Percentiles rank a stretch among this genome's conserved stretches.
phyloP scores from a whole-genome alignment of 257 asterid genomes.

The Nyctanthes arbortristis region DNA sequence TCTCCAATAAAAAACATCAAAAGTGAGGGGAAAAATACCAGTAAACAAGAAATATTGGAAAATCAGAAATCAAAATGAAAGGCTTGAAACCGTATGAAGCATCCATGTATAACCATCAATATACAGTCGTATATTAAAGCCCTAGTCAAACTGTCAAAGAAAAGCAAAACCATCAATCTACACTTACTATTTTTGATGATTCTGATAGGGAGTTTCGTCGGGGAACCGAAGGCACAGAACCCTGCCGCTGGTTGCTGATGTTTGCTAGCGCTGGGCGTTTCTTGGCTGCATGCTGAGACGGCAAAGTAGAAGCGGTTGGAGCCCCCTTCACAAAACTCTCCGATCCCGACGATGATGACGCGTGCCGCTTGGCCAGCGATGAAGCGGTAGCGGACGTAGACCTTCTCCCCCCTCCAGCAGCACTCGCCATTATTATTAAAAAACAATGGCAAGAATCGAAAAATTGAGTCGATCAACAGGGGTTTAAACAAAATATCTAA shows the following conservation, averaged over 20 bases:
- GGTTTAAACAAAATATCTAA: not conserved
- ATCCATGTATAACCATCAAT: not conserved
- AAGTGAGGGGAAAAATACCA: not conserved
- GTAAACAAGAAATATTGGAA: not conserved
- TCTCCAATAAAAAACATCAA: constrained; percentile 23
- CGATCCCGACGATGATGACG: constrained; percentile 41
- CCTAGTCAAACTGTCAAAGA: not conserved
- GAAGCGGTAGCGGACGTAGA: constrained; percentile 45
- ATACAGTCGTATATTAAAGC: not conserved
- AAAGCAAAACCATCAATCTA: not conserved
- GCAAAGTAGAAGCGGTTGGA: constrained; percentile 24
- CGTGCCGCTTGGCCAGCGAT: constrained; percentile 68
- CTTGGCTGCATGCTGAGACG: constrained; percentile 47
- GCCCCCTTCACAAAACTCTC: constrained; percentile 46
- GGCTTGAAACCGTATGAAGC: constrained; percentile 14
- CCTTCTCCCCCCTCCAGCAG: constrained; percentile 45
- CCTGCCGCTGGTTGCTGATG: constrained; percentile 65
- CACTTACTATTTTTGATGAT: constrained; percentile 63
- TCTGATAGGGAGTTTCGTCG: constrained; percentile 44
- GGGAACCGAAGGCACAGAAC: constrained; percentile 18
- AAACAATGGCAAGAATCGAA: constrained; percentile 25
- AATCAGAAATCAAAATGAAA: not conserved
- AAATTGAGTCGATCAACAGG: not conserved
- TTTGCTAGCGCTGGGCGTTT: constrained; percentile 80
- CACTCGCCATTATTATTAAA: constrained; percentile 40